Base-by-base conservation (phyloP, 495 filamentous ascomycete species). In the Tuber aestivum region DNA sequence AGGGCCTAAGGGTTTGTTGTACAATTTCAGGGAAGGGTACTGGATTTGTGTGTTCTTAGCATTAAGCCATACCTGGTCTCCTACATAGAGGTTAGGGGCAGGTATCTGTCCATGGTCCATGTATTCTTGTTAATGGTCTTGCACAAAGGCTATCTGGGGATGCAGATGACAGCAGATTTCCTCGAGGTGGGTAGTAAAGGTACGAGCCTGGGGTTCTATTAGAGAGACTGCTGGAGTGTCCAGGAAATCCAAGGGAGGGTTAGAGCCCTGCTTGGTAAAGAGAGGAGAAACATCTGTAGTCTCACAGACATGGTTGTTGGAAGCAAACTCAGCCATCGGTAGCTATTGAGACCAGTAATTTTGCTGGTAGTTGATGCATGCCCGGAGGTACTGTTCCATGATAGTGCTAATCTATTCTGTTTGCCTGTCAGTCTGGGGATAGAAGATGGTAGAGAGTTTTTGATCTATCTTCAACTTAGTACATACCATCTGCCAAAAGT, bases 291-390 rank as follows among this genome's bases (percentile, higher is more conserved):
- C 0, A 0, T 32, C 56, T 16, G 73, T 78, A n/a, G 74, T 69
- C 32, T 72, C 74, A 14, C 56, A 73, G 6, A 48, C 74, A 3
- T 56, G 35, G 40, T 71, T 75, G 73, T 68, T 23, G n/a, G n/a
- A n/a, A n/a, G n/a, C n/a, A n/a, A n/a, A n/a, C n/a, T n/a, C n/a
- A n/a, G n/a, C n/a, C n/a, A 75, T 38, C 1, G 73, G 70, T n/a
- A 84, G 72, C 21, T 32, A 78, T 35, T 81, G 27, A 3, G 50
- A 56, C 77, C 77, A 85, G 71, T 85, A 75, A 70, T 82, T 73
- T 72, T 84, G 80, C 16, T 72, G 69, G 42, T 82, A 79, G 56
- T 77, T 77, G 20, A 71, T 20, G 56, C 70, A 84, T 21, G 68
- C 41, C 0, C 74, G 73, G 6, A 84, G 76, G 40, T 83, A 82